Evolutionary conservation across 768 basidiomycete genomes (phyloP).

Genomic region (Clathrus columnatus): DNA sequence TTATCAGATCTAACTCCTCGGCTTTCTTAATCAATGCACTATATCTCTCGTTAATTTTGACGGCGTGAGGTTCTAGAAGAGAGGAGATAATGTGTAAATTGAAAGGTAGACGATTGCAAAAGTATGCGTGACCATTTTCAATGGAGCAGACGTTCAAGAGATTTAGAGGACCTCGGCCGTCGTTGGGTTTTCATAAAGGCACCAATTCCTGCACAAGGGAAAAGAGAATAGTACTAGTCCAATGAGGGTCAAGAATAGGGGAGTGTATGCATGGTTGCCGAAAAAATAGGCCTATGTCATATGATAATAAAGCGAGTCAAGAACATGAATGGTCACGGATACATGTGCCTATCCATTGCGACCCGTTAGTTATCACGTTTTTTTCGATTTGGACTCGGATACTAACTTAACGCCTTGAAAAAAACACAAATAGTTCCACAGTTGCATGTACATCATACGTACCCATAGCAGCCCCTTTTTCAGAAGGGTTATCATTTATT

Average conservation of each 20-base stretch:
- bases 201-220: conserved; percentile 66
- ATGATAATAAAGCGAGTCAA: too few relatives aligned
- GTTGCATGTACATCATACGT: too few relatives aligned
- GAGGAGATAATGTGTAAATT: conserved; percentile 31
- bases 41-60: conserved; percentile 49
- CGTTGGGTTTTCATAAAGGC: conserved; percentile 35
- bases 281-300: conserved; percentile 58
- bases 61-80: conserved; percentile 33
- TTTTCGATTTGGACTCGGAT: conserved; percentile 25
- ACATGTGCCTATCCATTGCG: conserved; percentile 43
- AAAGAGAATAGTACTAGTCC: conserved; percentile 67
- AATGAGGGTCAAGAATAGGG: conserved; percentile 49
- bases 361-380: conserved; percentile 38
- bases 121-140: conserved; percentile 2
- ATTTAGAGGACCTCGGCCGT: conserved; percentile 22
- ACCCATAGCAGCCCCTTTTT: too few relatives aligned
- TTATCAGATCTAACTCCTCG: conserved; percentile 51
- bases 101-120: conserved; percentile 20
- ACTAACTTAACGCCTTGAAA: too few relatives aligned
- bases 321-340: neutral
- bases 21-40: conserved; percentile 54
- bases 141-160: neutral
- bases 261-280: conserved; percentile 62
- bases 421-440: too few relatives aligned
- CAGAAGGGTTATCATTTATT: too few relatives aligned